Base-by-base conservation (phyloP, 805 yeast species). In the Yamadazyma sp. region DNA sequence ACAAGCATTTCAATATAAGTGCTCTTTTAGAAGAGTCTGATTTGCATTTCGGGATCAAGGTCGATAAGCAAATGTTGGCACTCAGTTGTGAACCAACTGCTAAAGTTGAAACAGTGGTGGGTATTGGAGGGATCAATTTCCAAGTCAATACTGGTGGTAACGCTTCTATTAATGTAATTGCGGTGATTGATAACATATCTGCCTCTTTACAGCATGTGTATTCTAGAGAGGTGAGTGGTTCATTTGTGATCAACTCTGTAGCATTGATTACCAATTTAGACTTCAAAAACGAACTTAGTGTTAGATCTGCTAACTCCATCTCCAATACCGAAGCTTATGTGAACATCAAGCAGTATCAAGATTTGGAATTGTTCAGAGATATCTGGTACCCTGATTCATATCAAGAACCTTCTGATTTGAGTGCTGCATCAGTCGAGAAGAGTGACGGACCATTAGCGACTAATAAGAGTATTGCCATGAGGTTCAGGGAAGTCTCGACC, bases 61-160 rank as follows among this genome's bases (percentile, higher is more conserved):
- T 90, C 36, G 89, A 79, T 14, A 75, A 80, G 22, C 99, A 93
- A 55, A 76, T 75, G 29, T 55, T 93, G 15, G 75, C 84, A 2
- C 65, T 93, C 37, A 84, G 95, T 48, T 93, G 99, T 70, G 91
- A 86, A 44, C 99, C 99, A 1, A 82, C 82, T 12, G 98, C 98
- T 0, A 88, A 86, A 54, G 93, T 93, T 2, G 89, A 88, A 25
- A 95, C 97, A 0, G 77, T 84, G 23, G 81, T 88, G 11, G 84
- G 88, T 6, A 73, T 82, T 15, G 83, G 80, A 14, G 81, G 83
- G 0, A 74, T 87, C n/a, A 75, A 71, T 15, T 47, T 87, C 23
- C 76, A 77, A 34, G 46, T 83, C 6, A 74, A 75, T 28, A 67
- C 86, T 1, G 73, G 76, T 30, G 67, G 65, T 6, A 66, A 72